Evolutionary conservation across 1,139 yeast genomes (phyloP), one percentile per base, ranked within the genome.

Genomic region (Blastobotrys indianensis): DNA sequence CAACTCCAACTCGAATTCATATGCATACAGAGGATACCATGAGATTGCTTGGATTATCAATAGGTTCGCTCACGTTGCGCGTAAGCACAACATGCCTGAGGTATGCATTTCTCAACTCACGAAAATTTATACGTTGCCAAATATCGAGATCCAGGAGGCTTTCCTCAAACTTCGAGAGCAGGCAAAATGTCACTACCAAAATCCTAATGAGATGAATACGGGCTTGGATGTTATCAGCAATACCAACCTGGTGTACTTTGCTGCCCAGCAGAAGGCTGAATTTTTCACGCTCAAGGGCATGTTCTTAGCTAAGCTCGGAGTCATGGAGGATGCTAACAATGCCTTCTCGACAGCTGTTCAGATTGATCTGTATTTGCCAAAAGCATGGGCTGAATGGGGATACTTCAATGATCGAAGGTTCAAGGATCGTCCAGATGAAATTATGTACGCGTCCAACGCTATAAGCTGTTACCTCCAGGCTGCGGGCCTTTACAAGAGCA

Each of bases 381-480:
- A 92, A 61, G 98, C 98, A 0, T 94, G 99, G 99, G 97, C 97
- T 1, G 97, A 94, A 64, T 94, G 98, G 98, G 99, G 98, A 51
- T 80, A 80, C 62, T 94, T 88, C 68, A 92, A 88, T 62, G 98
- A 94, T 56, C 79, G 83, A 40, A 73, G 96, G 42, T 82, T 87
- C 64, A 85, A 86, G 56, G 95, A 87, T 56, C 82, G 82, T 54
- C 92, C 94, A 1, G 78, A 74, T 43, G 95, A 87, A 58, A 79
- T 86, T 70, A 80, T 80, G 25, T 85, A 81, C 64, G 98, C 97
- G 11, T 83, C 88, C 54, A 88, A 90, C 63, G 97, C 99, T 2
- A 82, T 94, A 42, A 84, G 95, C 60, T 94, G 98, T 64, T 94
- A 90, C 64, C 73, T 94, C 55, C 98, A 92, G 65, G 98, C 99